phyloP scores from a whole-genome alignment of 805 yeast genomes.

The Lipomyces orientalis region DNA sequence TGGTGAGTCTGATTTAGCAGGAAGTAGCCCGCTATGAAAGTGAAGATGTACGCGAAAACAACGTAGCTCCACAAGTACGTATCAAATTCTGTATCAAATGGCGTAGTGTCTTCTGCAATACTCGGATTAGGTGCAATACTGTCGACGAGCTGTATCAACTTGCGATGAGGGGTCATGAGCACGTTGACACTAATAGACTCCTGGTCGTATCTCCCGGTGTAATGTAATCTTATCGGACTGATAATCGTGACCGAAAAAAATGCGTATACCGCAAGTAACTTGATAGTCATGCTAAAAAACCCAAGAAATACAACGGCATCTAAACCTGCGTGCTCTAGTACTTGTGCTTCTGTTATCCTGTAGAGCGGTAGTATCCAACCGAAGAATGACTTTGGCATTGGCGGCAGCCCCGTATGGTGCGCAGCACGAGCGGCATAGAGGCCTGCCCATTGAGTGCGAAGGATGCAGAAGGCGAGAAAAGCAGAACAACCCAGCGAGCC shows the following conservation, averaged over 20 bases:
- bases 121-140: not conserved
- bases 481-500: conserved; percentile 69
- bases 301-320: conserved; percentile 93
- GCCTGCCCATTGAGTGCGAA: conserved; percentile 76
- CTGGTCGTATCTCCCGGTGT: conserved; percentile 74
- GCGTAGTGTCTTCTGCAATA: conserved; percentile 18
- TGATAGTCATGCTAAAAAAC: conserved; percentile 87
- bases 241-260: conserved; percentile 74
- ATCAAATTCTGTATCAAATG: conserved; percentile 51
- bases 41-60: conserved; percentile 83
- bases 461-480: conserved; percentile 67
- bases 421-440: conserved; percentile 81
- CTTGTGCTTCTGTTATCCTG: conserved; percentile 70
- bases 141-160: not conserved
- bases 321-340: conserved; percentile 87
- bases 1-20: conserved; percentile 72
- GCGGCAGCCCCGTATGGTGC: conserved; percentile 61
- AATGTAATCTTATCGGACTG: conserved; percentile 83
- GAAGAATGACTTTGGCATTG: conserved; percentile 64
- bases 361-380: conserved; percentile 81
- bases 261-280: conserved; percentile 66
- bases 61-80: conserved; percentile 85
- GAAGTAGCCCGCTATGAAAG: conserved; percentile 64
- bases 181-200: not conserved
- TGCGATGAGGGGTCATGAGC: not conserved